These are phyloP conservation scores for Luzula sylvatica DNA, from an alignment of 176 grass and related monocot species.

Conservation along the genomic window DNA sequence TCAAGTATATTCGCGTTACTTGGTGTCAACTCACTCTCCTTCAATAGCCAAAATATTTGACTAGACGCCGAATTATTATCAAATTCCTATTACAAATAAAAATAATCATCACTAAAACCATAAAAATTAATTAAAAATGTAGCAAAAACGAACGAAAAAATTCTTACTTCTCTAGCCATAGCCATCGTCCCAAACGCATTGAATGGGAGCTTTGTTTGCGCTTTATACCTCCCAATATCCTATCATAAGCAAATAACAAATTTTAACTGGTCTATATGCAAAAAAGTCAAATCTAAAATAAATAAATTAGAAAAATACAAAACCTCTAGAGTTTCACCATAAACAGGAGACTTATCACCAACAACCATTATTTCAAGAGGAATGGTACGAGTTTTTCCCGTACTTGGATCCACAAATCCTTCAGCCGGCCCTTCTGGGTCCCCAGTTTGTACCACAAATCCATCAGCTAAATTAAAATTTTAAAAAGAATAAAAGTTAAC, in stretches of 20 bases:
- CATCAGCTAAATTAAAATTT: conserved; percentile 84
- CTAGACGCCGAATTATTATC: conserved; percentile 94
- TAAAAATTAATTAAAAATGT: neutral
- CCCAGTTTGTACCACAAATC: conserved; percentile 98
- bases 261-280: neutral
- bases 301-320: conserved; percentile 16
- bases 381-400: conserved; percentile 60
- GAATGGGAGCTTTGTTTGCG: conserved; percentile 93
- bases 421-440: conserved; percentile 89
- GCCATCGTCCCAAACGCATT: conserved; percentile 99
- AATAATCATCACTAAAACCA: conserved; percentile 1
- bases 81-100: conserved; percentile 62
- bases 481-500: too few species aligned
- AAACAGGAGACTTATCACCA: conserved; percentile 67
- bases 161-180: conserved; percentile 92
- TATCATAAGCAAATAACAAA: conserved; percentile 23
- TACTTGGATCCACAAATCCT: conserved; percentile 86
- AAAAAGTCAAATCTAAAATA: conserved; percentile 4
- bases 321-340: conserved; percentile 93
- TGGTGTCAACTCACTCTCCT: conserved; percentile 97
- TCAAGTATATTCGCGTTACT: conserved; percentile 99
- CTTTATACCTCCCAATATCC: conserved; percentile 94
- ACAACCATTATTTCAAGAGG: conserved; percentile 82
- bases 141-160: conserved; percentile 13
- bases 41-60: conserved; percentile 96